phyloP scores from a whole-genome alignment of 1,284 basidiomycete species.

The Moesziomyces antarcticus region DNA sequence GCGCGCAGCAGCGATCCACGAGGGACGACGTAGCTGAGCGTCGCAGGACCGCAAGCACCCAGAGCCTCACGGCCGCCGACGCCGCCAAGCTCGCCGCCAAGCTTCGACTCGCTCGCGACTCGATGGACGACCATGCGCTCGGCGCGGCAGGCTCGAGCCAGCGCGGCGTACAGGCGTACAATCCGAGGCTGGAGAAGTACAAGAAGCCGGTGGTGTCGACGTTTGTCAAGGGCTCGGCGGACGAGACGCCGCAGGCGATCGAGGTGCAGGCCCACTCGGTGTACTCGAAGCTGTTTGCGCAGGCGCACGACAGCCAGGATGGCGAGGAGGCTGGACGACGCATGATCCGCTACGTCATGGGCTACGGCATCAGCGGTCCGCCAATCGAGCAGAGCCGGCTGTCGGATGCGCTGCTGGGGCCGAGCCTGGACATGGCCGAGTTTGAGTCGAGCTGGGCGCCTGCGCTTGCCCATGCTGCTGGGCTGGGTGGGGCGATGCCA shows the following conservation, averaged over 20 bases:
- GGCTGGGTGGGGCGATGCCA: constrained; percentile 37
- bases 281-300: constrained; percentile 43
- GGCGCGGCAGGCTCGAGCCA: constrained; percentile 14
- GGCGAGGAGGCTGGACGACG: constrained; percentile 14
- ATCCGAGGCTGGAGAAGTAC: constrained; percentile 45
- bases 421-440: constrained; percentile 57
- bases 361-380: constrained; percentile 64
- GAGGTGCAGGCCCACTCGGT: constrained; percentile 48
- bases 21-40: constrained; percentile 21
- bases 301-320: constrained; percentile 40
- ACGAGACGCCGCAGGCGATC: constrained; percentile 39
- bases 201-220: constrained; percentile 57
- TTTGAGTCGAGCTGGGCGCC: constrained; percentile 61
- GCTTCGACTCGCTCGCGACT: constrained; percentile 52
- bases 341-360: constrained; percentile 61
- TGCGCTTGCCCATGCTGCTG: constrained; percentile 56
- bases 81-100: constrained; percentile 59
- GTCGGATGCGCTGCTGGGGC: constrained; percentile 57
- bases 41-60: constrained; percentile 41
- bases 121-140: constrained; percentile 45
- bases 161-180: constrained; percentile 36
- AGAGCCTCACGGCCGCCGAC: constrained; percentile 57
- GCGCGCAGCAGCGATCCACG: constrained; percentile 11
- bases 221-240: constrained; percentile 48
- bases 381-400: constrained; percentile 58